phyloP scores from a whole-genome alignment of 192 early-diverging fungal genomes.

The Mortierella antarctica region DNA sequence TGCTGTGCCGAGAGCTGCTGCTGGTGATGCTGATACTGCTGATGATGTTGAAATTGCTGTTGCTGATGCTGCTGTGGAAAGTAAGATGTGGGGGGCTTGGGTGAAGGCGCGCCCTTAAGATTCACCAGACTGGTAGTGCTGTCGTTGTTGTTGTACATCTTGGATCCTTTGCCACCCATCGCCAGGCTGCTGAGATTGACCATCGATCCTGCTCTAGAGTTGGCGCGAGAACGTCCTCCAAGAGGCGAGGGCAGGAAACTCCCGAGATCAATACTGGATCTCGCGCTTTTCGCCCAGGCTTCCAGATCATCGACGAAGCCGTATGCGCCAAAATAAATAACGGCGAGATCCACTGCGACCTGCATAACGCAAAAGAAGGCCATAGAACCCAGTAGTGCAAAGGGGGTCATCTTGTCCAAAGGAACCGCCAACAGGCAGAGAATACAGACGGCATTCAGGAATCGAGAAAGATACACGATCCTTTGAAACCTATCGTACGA shows the following conservation, averaged over 20 bases:
- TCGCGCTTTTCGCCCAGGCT: slow-evolving; percentile 35
- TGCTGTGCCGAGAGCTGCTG: slow-evolving; percentile 17
- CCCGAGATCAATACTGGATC: slow-evolving; percentile 37
- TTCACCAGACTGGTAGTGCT: slow-evolving; percentile 11
- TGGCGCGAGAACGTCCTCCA: slow-evolving; percentile 13
- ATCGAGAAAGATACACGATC: slow-evolving; percentile 36
- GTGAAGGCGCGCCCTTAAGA: background rate
- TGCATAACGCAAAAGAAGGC: slow-evolving; percentile 26
- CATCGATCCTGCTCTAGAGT: slow-evolving; percentile 16
- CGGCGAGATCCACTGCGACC: slow-evolving; percentile 34
- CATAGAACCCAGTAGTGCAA: slow-evolving; percentile 32
- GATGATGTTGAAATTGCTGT: background rate
- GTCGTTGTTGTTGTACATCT: background rate
- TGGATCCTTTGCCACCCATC: background rate
- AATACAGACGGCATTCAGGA: slow-evolving; percentile 26
- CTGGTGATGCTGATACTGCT: slow-evolving; percentile 8
- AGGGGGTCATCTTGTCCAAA: slow-evolving; percentile 28
- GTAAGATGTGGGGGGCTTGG: slow-evolving; percentile 8
- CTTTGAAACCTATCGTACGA: slow-evolving; percentile 38
- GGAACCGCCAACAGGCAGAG: slow-evolving; percentile 32
- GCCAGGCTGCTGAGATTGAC: slow-evolving; percentile 3
- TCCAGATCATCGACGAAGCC: slow-evolving; percentile 39
- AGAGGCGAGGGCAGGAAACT: slow-evolving; percentile 32
- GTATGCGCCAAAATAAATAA: slow-evolving; percentile 47
- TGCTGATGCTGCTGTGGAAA: slow-evolving; percentile 10